Conservation (phyloP, 2,329 filamentous ascomycete genomes). For the Pseudogymnoascus sp. region DNA sequence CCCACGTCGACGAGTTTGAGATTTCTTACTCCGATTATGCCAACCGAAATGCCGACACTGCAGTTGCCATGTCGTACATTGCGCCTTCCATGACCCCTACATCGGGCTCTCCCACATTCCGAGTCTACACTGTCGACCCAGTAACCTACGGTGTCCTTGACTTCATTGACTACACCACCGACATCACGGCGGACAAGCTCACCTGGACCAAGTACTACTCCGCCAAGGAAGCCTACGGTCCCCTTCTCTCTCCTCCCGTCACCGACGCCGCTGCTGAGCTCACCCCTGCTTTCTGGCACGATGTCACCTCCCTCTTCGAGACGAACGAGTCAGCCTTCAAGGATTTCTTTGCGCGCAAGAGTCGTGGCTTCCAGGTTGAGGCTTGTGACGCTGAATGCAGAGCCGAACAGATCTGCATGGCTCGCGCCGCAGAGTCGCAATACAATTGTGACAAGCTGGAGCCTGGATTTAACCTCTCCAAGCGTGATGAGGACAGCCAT, state of each 20-base stretch:
- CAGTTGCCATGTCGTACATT: slow-evolving; percentile 28
- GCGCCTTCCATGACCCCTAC: slow-evolving; percentile 29
- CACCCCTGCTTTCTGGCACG: slow-evolving; percentile 53
- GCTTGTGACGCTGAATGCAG: slow-evolving; percentile 39
- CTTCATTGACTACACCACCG: slow-evolving; percentile 26
- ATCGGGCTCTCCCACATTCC: slow-evolving; percentile 29
- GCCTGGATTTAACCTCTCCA: slow-evolving; percentile 31
- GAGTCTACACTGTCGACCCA: slow-evolving; percentile 30
- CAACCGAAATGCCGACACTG: slow-evolving; percentile 22
- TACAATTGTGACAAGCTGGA: slow-evolving; percentile 42
- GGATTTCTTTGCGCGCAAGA: slow-evolving; percentile 41
- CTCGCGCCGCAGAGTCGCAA: slow-evolving; percentile 45
- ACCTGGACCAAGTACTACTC: slow-evolving; percentile 27
- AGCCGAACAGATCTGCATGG: slow-evolving; percentile 41
- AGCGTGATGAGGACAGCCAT: slow-evolving; percentile 21
- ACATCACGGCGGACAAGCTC: slow-evolving; percentile 22
- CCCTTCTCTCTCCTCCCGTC: slow-evolving; percentile 34
- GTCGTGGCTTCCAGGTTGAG: slow-evolving; percentile 36
- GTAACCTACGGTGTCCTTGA: slow-evolving; percentile 30
- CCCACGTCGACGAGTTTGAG: slow-evolving; percentile 31
- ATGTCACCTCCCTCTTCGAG: slow-evolving; percentile 44
- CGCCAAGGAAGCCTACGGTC: slow-evolving; percentile 27
- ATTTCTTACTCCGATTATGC: slow-evolving; percentile 27
- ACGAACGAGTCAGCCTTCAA: slow-evolving; percentile 37
- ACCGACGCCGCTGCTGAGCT: slow-evolving; percentile 37